A percentile compares a stretch with the other conserved stretches of the same genome.
phyloP scores from a whole-genome alignment of 768 basidiomycete genomes.

The Russula abietina region DNA sequence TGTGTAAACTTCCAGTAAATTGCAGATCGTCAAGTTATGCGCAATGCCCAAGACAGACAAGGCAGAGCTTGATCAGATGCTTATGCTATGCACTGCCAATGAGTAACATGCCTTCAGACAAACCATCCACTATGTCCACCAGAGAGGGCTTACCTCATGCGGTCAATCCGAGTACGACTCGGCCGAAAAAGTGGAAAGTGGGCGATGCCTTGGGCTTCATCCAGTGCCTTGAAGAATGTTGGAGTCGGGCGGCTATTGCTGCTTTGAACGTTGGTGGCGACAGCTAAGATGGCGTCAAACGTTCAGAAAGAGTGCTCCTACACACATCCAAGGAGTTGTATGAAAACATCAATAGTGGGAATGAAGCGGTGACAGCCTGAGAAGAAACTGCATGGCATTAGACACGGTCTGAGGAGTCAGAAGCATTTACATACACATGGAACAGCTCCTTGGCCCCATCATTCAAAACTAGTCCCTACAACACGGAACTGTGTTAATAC shows the following conservation, averaged over 20 bases:
- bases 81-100: too few relatives aligned
- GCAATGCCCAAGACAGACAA: too few relatives aligned
- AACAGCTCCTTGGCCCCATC: constrained; percentile 84
- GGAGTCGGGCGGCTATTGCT: constrained; percentile 80
- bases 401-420: constrained; percentile 15
- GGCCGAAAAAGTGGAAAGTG: constrained; percentile 91
- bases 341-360: constrained; percentile 80
- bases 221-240: constrained; percentile 85
- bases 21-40: too few relatives aligned
- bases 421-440: constrained; percentile 60
- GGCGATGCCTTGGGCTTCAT: constrained; percentile 94
- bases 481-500: neutral
- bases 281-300: constrained; percentile 87
- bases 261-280: constrained; percentile 86
- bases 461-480: constrained; percentile 77
- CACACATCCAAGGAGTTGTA: constrained; percentile 89
- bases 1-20: too few relatives aligned
- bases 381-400: constrained; percentile 64
- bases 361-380: constrained; percentile 95
- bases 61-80: too few relatives aligned
- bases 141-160: constrained; percentile 60
- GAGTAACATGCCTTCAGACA: constrained; percentile 70
- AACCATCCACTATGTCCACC: neutral
- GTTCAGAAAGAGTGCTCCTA: constrained; percentile 94
- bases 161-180: constrained; percentile 89